Evolutionary conservation across 2,329 filamentous ascomycete genomes (phyloP), one percentile per base, ranked within the genome.

Genomic region (Incumbomyces lentus): DNA sequence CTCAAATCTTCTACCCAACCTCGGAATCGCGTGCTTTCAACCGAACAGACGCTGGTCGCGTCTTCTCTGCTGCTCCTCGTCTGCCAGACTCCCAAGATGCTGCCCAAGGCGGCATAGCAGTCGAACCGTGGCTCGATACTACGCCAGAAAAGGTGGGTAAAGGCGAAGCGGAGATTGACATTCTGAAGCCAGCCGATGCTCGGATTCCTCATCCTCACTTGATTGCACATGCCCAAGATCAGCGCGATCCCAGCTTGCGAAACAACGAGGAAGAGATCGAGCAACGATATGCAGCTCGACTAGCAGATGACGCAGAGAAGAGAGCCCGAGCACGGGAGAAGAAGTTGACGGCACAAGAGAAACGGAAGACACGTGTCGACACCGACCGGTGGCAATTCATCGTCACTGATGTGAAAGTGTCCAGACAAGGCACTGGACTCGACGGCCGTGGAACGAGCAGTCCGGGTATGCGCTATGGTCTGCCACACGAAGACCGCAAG

Each of bases 191-290:
- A 1, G 76, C 78, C 7, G 79, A 82, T 53, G 69, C 73, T 44
- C 75, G 79, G 42, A 81, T 82, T 38, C 77, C 79, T 1, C 78
- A 81, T 56, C 77, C 78, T 1, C 74, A 81, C 49, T 63, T 82
- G 31, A 65, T 78, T 36, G 62, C 68, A 11, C 59, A 68, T 22
- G 69, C 74, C 47, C 67, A 68, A 46, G 70, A 74, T 53, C 61
- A 62, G 36, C 46, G 63, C 13, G 58, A 62, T 37, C 60, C 62
- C 12, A 53, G 68, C 3, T 40, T 53, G 8, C 14, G 14, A 10
- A 49, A 57, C 6, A 65, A 69, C 39, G 55, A 59, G 11, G 50
- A 51, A 1, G 56, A 66, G 22, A 58, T 60, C 8, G 53, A 55
- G 12, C 51, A 59, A n/a, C 64, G 68, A 14, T 69, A 75, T 41